phyloP scores from a whole-genome alignment of 352 stramenopile species.

The Phytophthora melonis region DNA sequence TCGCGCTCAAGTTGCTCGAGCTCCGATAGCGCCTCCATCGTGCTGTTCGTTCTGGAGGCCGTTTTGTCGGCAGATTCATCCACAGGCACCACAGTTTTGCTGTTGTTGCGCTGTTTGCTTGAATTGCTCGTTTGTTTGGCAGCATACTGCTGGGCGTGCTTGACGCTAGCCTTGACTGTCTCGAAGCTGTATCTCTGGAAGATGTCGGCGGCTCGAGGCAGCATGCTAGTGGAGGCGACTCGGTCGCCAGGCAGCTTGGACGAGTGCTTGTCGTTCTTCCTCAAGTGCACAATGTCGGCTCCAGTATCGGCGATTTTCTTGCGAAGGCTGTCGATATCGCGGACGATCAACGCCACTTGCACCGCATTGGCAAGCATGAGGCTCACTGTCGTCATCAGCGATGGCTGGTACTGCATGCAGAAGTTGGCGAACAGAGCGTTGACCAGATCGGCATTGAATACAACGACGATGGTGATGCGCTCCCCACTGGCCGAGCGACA shows the following conservation, averaged over 20 bases:
- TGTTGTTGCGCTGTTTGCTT: too few species aligned
- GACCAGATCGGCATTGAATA: constrained; percentile 46
- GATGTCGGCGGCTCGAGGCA: constrained; percentile 11
- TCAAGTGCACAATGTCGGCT: constrained; percentile 6
- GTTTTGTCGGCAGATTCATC: too few species aligned
- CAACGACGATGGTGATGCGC: constrained; percentile 31
- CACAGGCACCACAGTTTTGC: too few species aligned
- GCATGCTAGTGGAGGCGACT: constrained; percentile 11
- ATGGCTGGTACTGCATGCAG: constrained; percentile 42
- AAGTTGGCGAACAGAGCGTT: constrained; percentile 43
- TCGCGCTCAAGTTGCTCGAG: constrained; percentile 23
- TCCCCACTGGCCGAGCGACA: constrained; percentile 25
- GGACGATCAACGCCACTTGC: constrained; percentile 10
- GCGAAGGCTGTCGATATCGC: constrained; percentile 21
- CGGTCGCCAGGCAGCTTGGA: constrained; percentile 3
- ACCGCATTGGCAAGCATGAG: constrained; percentile 11
- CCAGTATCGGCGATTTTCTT: constrained; percentile 10
- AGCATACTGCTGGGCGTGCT: background rate
- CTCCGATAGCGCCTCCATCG: background rate
- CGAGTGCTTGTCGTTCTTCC: background rate
- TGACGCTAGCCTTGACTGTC: background rate
- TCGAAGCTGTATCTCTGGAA: constrained; percentile 17
- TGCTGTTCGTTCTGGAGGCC: too few species aligned
- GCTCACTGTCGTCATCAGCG: background rate
- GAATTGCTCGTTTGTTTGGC: too few species aligned